Evolutionary conservation across 495 filamentous ascomycete species (phyloP).

Genomic region (Monascus purpureus): DNA sequence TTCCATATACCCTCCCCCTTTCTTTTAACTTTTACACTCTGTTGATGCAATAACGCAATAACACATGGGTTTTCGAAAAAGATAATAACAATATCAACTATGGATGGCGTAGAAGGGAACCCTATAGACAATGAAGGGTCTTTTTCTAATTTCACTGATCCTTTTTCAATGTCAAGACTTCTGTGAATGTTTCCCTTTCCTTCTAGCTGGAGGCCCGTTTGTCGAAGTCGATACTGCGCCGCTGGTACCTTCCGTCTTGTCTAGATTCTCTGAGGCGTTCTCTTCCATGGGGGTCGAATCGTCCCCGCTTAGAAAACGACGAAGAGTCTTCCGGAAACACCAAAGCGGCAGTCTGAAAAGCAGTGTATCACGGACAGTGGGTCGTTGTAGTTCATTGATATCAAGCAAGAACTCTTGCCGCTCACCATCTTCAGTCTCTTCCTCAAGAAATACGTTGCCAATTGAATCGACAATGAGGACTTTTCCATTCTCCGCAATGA

Average conservation of each 20-base stretch:
- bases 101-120: no score
- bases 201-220: slow-evolving; percentile 12
- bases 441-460: slow-evolving; percentile 86
- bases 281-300: slow-evolving; percentile 10
- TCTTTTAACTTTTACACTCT: no score
- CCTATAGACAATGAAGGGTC: no score
- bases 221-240: slow-evolving; percentile 16
- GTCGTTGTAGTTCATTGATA: slow-evolving; percentile 48
- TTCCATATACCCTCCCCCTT: no score
- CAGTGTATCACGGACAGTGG: slow-evolving; percentile 56
- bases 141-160: no score
- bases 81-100: no score
- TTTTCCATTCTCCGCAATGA: slow-evolving; percentile 91
- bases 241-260: slow-evolving; percentile 13
- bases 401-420: slow-evolving; percentile 74
- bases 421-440: slow-evolving; percentile 74
- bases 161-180: no score
- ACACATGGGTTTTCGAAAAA: no score
- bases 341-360: slow-evolving; percentile 54
- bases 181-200: slow-evolving; percentile 22
- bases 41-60: no score
- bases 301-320: slow-evolving; percentile 31
- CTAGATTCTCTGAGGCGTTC: slow-evolving; percentile 16
- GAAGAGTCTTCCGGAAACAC: slow-evolving; percentile 43
- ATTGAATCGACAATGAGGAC: slow-evolving; percentile 79